These are phyloP conservation scores for Colletotrichum godetiae DNA, from an alignment of 2,329 filamentous ascomycete genomes.

Conservation along the genomic window DNA sequence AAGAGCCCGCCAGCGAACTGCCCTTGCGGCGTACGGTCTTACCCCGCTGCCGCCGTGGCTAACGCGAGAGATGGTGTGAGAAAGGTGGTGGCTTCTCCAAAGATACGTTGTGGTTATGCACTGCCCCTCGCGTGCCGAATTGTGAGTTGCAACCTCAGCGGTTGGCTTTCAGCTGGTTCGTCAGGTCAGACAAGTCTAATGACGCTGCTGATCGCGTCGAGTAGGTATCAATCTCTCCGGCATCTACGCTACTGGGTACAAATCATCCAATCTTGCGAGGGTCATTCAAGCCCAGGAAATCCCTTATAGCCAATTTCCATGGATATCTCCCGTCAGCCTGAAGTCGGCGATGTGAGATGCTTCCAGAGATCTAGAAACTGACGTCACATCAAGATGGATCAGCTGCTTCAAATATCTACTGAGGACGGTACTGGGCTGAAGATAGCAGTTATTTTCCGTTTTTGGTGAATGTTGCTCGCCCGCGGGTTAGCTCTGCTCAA, in stretches of 20 bases:
- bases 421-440: background rate
- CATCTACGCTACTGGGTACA: too few species aligned
- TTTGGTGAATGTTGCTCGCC: background rate
- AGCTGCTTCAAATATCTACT: background rate
- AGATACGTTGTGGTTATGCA: background rate
- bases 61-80: background rate
- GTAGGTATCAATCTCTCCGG: too few species aligned
- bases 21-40: background rate
- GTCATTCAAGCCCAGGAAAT: background rate
- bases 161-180: background rate
- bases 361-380: conserved; percentile 11
- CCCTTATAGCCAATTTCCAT: background rate
- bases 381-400: conserved; percentile 21
- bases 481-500: background rate
- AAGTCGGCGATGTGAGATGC: background rate
- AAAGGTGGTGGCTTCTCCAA: background rate
- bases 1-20: background rate
- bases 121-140: background rate
- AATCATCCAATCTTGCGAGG: background rate
- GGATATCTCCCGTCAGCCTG: background rate
- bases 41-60: conserved; percentile 15
- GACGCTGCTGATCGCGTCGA: background rate
- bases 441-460: background rate
- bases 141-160: conserved; percentile 2
- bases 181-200: background rate